Conservation (phyloP, 2,329 filamentous ascomycete species). For the Pseudogymnoascus sp. region DNA sequence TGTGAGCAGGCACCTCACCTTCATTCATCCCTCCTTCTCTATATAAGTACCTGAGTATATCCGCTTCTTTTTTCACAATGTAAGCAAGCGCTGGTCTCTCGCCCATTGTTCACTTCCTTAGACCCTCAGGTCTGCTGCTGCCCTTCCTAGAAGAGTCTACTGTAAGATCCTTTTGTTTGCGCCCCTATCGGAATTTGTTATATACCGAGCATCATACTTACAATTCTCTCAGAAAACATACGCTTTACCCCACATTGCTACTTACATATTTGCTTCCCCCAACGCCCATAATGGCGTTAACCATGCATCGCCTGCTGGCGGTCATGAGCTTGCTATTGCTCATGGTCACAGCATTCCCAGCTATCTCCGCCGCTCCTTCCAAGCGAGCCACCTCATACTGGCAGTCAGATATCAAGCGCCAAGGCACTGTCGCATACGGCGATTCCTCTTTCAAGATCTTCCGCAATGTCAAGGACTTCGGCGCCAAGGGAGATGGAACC, state of each 20-base stretch:
- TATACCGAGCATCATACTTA: not conserved
- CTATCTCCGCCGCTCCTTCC: not conserved
- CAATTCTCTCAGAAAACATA: not conserved
- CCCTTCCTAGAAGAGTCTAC: not conserved
- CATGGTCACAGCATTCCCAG: not conserved
- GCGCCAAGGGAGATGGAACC: slow-evolving; percentile 57
- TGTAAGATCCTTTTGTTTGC: not conserved
- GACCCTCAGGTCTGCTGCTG: not conserved
- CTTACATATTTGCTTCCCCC: not conserved
- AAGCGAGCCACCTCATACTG: slow-evolving; percentile 20
- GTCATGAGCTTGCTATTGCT: slow-evolving; percentile 3
- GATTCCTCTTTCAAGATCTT: slow-evolving; percentile 60
- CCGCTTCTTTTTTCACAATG: not conserved
- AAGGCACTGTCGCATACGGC: slow-evolving; percentile 29
- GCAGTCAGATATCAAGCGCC: slow-evolving; percentile 26
- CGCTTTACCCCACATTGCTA: not conserved
- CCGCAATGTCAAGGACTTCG: slow-evolving; percentile 71
- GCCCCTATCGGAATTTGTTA: not conserved
- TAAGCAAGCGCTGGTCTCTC: slow-evolving; percentile 2
- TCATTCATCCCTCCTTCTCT: not conserved
- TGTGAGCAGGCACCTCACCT: not conserved
- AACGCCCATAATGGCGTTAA: not conserved
- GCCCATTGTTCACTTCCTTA: slow-evolving; percentile 2
- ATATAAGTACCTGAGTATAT: slow-evolving; percentile 5
- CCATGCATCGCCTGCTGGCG: slow-evolving; percentile 1